Evolutionary conservation across 305 asterid genomes (phyloP).

Genomic region (Ajuga reptans): DNA sequence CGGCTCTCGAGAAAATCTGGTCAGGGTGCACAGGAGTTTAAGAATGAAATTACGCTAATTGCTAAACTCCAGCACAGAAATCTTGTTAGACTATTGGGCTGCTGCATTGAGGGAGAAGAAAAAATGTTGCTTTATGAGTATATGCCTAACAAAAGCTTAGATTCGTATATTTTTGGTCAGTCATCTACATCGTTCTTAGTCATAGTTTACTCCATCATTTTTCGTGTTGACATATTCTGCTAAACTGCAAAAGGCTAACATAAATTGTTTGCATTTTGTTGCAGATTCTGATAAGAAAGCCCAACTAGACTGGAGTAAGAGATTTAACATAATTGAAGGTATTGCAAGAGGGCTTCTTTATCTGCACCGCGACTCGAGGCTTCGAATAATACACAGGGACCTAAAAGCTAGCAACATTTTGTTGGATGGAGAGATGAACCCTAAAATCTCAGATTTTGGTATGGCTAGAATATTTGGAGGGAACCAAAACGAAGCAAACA

Average conservation of each 20-base stretch:
- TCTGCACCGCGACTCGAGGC: conserved; percentile 90
- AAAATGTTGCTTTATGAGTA: conserved; percentile 70
- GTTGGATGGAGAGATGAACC: conserved; percentile 84
- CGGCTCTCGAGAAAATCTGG: conserved; percentile 68
- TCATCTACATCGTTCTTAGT: neutral
- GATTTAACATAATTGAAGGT: conserved; percentile 69
- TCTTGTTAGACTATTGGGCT: conserved; percentile 69
- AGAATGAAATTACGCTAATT: conserved; percentile 64
- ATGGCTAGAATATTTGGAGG: conserved; percentile 92
- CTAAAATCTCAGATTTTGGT: conserved; percentile 90
- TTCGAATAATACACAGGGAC: conserved; percentile 76
- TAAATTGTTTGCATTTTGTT: neutral
- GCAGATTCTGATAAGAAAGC: conserved; percentile 51
- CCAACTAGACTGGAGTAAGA: conserved; percentile 56
- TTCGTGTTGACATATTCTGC: neutral
- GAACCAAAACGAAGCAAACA: conserved; percentile 69
- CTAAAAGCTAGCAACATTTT: conserved; percentile 81
- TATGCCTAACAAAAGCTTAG: conserved; percentile 86
- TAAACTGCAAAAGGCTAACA: neutral
- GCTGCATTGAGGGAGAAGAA: conserved; percentile 78
- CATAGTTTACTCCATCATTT: neutral
- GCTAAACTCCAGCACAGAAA: conserved; percentile 80
- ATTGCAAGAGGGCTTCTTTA: conserved; percentile 84
- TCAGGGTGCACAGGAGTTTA: conserved; percentile 81
- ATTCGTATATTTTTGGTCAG: conserved; percentile 68